A percentile compares a stretch with the other conserved stretches of the same genome.
Conservation (phyloP, 345 rosid genomes). For the Erodium maritimum region DNA sequence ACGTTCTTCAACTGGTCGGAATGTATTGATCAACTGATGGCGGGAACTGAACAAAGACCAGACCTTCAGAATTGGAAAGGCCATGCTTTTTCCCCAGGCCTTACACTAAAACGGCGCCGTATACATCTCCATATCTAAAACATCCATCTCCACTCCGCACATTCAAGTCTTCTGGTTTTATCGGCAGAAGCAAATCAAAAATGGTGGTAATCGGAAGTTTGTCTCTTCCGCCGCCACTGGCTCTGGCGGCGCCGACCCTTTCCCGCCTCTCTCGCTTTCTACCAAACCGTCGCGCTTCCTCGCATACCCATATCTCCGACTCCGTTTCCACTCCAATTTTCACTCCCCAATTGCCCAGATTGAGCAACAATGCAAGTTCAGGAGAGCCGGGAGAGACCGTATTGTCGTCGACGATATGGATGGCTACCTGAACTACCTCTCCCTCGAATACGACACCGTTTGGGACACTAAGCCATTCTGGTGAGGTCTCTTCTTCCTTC, state of each 20-base stretch:
- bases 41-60: no score
- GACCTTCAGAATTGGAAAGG: no score
- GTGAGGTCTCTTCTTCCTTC: conserved; percentile 17
- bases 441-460: conserved; percentile 94
- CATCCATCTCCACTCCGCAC: no score
- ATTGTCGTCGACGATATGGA: conserved; percentile 70
- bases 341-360: no score
- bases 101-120: no score
- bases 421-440: conserved; percentile 68
- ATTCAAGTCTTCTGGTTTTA: no score
- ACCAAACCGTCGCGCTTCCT: neutral
- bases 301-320: neutral
- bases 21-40: no score
- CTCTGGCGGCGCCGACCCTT: neutral
- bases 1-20: no score
- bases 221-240: neutral
- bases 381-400: conserved; percentile 38
- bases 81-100: no score
- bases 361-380: no score
- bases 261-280: neutral
- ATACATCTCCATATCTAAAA: no score
- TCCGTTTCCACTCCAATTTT: no score
- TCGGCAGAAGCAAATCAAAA: neutral
- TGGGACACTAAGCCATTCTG: conserved; percentile 98
- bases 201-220: neutral